Evolutionary conservation across 345 rosid species (phyloP), one percentile per base, ranked within the genome.

Genomic region (Heritiera littoralis): DNA sequence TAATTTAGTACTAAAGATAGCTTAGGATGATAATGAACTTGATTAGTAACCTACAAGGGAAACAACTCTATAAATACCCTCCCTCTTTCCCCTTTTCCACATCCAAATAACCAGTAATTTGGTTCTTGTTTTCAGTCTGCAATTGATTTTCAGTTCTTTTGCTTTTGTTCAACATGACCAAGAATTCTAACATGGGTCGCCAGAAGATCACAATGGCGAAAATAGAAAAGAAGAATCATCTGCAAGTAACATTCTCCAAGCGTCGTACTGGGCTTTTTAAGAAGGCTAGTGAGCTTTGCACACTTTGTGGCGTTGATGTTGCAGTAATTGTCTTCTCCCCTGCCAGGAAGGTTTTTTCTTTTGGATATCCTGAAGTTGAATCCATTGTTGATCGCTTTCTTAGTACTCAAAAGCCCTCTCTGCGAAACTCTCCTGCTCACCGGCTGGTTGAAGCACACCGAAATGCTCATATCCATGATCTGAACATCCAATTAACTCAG

Each of bases 281-380:
- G 84, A 90, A 90, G 63, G 91, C 90, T 1, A 90, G 87, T 45
- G 91, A 90, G 75, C 89, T 88, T 1, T 80, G 87, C 83, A 87
- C 89, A 1, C 85, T 88, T 5, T 87, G 87, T 43, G 90, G 87
- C 4, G 86, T 79, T 12, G 86, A 86, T 0, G 75, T 83, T 17
- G 86, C 83, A 0, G 48, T 88, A 41, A 74, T 87, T 11, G 89
- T 88, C 54, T 90, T 88, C 78, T 90, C 89, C 14, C 90, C 90
- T 0, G 85, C 86, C 3, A 52, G 80, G 4, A 91, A 92, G 78
- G 77, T 82, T 4, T 90, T 80, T 81, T 87, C 92, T 45, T 91
- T 90, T 35, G 92, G 95, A 30, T 89, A 90, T 76, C 92, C 90
- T n/a, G 56, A 75, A 18, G 89, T 88, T 9, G 84, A 89, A 1